Percentiles rank a stretch among this genome's conserved stretches.
Conservation (phyloP, 2,329 filamentous ascomycete genomes). For the Venturia effusa region DNA sequence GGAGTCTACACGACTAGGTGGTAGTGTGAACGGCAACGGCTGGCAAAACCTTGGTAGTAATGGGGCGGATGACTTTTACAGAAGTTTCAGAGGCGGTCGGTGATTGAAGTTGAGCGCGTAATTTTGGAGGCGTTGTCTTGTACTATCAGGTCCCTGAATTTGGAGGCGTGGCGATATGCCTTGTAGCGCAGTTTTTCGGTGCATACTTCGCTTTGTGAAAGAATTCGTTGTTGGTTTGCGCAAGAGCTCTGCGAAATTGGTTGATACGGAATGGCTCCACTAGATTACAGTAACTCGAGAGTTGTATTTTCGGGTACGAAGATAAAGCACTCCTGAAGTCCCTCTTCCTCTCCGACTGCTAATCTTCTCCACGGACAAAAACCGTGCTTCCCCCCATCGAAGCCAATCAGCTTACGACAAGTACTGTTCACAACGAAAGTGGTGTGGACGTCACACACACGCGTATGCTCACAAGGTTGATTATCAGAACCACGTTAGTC, state of each 20-base stretch:
- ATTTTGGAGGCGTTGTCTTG: not conserved
- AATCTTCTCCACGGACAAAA: no score
- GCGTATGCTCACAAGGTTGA: no score
- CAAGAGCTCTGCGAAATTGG: not conserved
- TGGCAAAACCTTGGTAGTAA: conserved; percentile 49
- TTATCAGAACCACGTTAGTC: no score
- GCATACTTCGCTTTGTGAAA: not conserved
- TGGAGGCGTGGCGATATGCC: not conserved
- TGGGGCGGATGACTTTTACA: conserved; percentile 66
- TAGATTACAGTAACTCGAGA: not conserved
- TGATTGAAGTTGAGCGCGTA: not conserved
- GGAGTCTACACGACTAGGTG: conserved; percentile 50
- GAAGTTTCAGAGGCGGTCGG: conserved; percentile 6
- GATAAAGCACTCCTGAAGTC: no score
- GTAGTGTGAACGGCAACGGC: conserved; percentile 23
- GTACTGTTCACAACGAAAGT: no score
- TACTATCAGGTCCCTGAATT: not conserved
- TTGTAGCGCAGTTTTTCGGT: not conserved
- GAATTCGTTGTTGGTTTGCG: not conserved
- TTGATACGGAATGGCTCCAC: not conserved
- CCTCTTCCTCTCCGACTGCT: no score
- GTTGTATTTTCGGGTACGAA: not conserved
- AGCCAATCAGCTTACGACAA: no score
- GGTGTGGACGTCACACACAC: no score
- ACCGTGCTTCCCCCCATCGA: no score